Evolutionary conservation across 106 monocot genomes (phyloP), one percentile per base, ranked within the genome.

Genomic region (Dendrobium huoshanense): DNA sequence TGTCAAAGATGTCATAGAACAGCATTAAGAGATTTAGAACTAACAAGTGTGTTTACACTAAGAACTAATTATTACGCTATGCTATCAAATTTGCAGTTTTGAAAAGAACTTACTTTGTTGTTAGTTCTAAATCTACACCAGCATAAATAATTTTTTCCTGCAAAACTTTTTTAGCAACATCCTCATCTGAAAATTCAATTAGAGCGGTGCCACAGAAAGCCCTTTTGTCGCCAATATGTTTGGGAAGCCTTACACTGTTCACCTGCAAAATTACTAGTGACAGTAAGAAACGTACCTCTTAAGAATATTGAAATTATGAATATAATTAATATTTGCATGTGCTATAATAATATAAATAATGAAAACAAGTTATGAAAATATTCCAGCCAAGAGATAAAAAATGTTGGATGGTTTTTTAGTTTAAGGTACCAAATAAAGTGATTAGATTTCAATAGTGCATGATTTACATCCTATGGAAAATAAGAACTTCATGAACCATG

Each of bases 221-320:
- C 56, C 81, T 89, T 79, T 91, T 91, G 73, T 98, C 89, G 54
- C 81, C 72, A 73, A 92, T 47, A 89, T 89, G 88, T 13, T 88
- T 87, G 33, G 94, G 92, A 48, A 98, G 61, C 77, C 97, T 94
- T 64, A 98, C 97, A 83, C 97, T 95, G 54, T 92, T 98, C 49
- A 98, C 91, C 97, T 98, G 90, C 25, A 82, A 75, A 16, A 77
- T 51, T 19, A 20, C 2, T 15, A 54, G 51, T 25, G 47, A 77
- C 22, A 43, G 5, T 43, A n/a, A 19, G 43, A n/a, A 74, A 78
- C 18, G 61, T 33, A 56, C 11, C 41, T 41, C 37, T 78, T 70
- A 37, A 33, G 6, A 70, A 70, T 33, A 37, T 33, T 70, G 33
- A 70, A 29, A 70, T 29, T 4, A 31, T 3, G 37, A 65, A 25